Percentiles rank a stretch among this genome's conserved stretches.
phyloP scores from a whole-genome alignment of 345 rosid genomes.

The Sapria himalayana region DNA sequence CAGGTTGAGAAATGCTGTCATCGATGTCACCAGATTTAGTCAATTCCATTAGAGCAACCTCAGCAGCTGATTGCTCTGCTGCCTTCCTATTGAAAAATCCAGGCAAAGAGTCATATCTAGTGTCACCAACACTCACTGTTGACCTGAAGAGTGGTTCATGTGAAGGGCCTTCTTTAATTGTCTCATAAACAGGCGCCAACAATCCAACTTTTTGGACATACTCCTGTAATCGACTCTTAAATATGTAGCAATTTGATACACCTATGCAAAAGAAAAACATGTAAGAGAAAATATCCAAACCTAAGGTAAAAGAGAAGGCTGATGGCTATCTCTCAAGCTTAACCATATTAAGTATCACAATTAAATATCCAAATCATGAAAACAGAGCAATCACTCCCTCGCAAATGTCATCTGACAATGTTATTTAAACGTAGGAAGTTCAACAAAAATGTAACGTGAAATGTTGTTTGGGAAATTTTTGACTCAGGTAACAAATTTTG shows the following conservation, averaged over 20 bases:
- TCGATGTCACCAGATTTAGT: slow-evolving; percentile 35
- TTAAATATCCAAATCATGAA: too few species aligned
- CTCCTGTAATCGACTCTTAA: slow-evolving; percentile 72
- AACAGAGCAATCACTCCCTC: too few species aligned
- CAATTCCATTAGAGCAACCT: slow-evolving; percentile 58
- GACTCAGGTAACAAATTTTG: too few species aligned
- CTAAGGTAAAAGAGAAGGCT: too few species aligned
- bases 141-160: slow-evolving; percentile 65
- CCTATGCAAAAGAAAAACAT: slow-evolving; percentile 14
- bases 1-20: slow-evolving; percentile 38
- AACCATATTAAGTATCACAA: too few species aligned
- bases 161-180: slow-evolving; percentile 72
- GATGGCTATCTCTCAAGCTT: too few species aligned
- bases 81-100: slow-evolving; percentile 87
- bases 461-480: too few species aligned
- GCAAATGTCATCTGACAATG: too few species aligned
- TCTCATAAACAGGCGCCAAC: slow-evolving; percentile 63
- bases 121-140: slow-evolving; percentile 37
- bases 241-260: slow-evolving; percentile 64
- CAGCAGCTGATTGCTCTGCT: slow-evolving; percentile 94
- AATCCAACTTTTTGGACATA: slow-evolving; percentile 57
- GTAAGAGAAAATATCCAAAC: too few species aligned
- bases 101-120: slow-evolving; percentile 52
- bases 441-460: too few species aligned
- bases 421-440: too few species aligned